Conservation (phyloP, 1,284 basidiomycete genomes). For the Moesziomyces aphidis region DNA sequence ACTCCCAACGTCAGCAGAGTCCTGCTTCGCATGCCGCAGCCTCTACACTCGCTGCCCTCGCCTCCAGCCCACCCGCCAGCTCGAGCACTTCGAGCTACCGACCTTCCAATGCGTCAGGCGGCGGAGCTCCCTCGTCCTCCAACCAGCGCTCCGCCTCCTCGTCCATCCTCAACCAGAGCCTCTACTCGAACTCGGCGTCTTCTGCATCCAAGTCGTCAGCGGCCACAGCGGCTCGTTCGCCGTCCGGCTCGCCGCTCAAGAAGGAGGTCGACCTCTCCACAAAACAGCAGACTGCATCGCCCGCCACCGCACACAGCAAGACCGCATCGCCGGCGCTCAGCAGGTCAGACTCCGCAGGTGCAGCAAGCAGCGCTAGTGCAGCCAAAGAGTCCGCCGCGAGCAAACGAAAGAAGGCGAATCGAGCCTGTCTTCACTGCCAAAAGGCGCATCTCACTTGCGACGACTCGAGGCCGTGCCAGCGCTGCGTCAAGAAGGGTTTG, state of each 20-base stretch:
- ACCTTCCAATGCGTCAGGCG: background rate
- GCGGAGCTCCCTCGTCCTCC: constrained; percentile 17
- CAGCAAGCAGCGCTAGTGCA: background rate
- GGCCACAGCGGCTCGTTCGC: background rate
- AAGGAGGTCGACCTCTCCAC: constrained; percentile 27
- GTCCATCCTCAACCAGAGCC: constrained; percentile 35
- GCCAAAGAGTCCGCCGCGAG: constrained; percentile 20
- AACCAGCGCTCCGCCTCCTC: constrained; percentile 20
- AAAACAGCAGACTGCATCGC: constrained; percentile 6
- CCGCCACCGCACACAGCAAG: constrained; percentile 13
- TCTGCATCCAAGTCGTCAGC: constrained; percentile 15
- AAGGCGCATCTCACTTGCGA: constrained; percentile 95
- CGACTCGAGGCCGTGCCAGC: constrained; percentile 91
- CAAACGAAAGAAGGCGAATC: constrained; percentile 80
- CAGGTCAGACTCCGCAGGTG: constrained; percentile 8
- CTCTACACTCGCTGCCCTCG: constrained; percentile 36
- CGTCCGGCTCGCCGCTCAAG: constrained; percentile 37
- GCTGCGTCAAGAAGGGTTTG: constrained; percentile 93
- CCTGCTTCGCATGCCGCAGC: constrained; percentile 45
- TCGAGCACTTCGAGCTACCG: constrained; percentile 5
- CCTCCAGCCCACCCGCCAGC: constrained; percentile 31
- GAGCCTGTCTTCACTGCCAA: constrained; percentile 95
- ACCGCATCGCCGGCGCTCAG: constrained; percentile 10
- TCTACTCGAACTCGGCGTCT: constrained; percentile 35
- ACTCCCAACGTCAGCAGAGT: constrained; percentile 33